These are phyloP conservation scores for Dactylellina leptospora DNA, from an alignment of 2,329 filamentous ascomycete species.

Conservation along the genomic window DNA sequence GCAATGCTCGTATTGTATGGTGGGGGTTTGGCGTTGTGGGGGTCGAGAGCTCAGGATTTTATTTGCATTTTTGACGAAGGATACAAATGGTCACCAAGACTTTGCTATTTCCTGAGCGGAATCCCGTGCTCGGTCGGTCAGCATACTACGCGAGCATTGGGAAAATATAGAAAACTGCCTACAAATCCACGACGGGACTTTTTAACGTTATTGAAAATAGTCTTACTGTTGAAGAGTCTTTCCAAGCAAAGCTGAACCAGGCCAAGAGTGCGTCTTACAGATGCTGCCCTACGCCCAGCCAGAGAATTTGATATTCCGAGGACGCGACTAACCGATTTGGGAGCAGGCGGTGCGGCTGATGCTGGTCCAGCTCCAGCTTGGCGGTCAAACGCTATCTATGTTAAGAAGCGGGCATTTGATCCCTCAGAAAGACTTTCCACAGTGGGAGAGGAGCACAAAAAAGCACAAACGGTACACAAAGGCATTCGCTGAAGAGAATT, in stretches of 20 bases:
- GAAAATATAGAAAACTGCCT: constrained; percentile 10
- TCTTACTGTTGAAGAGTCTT: constrained; percentile 20
- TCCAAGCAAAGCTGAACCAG: constrained; percentile 50
- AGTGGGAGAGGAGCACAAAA: constrained; percentile 2
- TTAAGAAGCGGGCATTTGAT: constrained; percentile 36
- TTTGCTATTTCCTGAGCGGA: not conserved
- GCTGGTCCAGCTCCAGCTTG: constrained; percentile 28
- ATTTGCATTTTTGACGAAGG: not conserved
- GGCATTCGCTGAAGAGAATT: not conserved
- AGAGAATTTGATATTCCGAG: constrained; percentile 49
- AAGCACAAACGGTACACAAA: not conserved
- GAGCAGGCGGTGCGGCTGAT: constrained; percentile 52
- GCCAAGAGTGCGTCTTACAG: constrained; percentile 48
- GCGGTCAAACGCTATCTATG: constrained; percentile 39
- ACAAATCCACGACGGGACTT: constrained; percentile 30
- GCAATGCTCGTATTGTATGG: not conserved
- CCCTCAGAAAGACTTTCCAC: constrained; percentile 1
- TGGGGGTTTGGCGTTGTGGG: constrained; percentile 18
- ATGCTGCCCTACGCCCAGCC: constrained; percentile 13
- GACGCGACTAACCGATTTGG: constrained; percentile 47
- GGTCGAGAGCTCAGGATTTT: constrained; percentile 1
- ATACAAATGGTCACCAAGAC: not conserved
- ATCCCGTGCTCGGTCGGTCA: constrained; percentile 19
- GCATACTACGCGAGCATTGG: constrained; percentile 27
- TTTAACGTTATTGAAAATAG: constrained; percentile 52